phyloP scores from a whole-genome alignment of 495 filamentous ascomycete species.

The Penicillium ucsense region DNA sequence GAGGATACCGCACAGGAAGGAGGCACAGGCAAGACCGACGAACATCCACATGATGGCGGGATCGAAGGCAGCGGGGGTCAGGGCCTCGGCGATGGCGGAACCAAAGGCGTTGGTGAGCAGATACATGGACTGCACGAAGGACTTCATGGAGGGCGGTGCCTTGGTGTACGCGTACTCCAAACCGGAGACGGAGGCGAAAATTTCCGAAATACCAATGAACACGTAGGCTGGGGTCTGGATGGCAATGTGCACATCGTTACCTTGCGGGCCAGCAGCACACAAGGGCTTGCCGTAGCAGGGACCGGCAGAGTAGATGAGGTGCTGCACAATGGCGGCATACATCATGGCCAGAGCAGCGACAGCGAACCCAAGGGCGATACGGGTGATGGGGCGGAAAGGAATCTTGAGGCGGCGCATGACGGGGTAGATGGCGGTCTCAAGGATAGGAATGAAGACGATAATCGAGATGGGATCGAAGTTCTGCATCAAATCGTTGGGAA shows the following conservation, averaged over 20 bases:
- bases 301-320: constrained; percentile 54
- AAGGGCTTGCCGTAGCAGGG: constrained; percentile 38
- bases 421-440: constrained; percentile 61
- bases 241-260: constrained; percentile 51
- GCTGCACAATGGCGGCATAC: constrained; percentile 60
- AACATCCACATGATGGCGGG: constrained; percentile 66
- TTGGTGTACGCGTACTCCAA: constrained; percentile 77
- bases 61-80: constrained; percentile 59
- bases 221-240: constrained; percentile 62
- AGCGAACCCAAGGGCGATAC: constrained; percentile 64
- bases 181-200: constrained; percentile 61
- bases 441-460: constrained; percentile 61
- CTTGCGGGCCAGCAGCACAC: constrained; percentile 24
- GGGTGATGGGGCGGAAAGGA: constrained; percentile 60
- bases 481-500: constrained; percentile 64
- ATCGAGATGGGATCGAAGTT: constrained; percentile 71
- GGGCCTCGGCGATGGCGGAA: constrained; percentile 60
- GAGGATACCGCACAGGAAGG: constrained; percentile 31
- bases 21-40: constrained; percentile 43
- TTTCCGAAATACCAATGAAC: constrained; percentile 63
- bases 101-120: constrained; percentile 67
- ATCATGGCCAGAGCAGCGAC: constrained; percentile 55
- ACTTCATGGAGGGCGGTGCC: constrained; percentile 73
- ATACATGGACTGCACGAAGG: constrained; percentile 65
- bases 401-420: constrained; percentile 52